A percentile compares a stretch with the other conserved stretches of the same genome.
phyloP scores from a whole-genome alignment of 345 rosid genomes.

The Mangifera indica region DNA sequence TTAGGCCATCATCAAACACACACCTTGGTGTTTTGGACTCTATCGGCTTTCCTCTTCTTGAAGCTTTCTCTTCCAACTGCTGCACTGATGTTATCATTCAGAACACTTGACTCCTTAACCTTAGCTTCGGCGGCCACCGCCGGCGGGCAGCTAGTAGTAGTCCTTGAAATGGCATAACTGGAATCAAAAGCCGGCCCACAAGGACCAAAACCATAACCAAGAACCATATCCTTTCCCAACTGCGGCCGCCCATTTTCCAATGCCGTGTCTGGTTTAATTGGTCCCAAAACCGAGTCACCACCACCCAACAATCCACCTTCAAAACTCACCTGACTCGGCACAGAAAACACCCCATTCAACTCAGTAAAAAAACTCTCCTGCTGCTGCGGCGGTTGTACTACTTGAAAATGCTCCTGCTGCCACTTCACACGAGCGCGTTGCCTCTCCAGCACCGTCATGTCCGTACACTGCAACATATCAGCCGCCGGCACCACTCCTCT shows the following conservation, averaged over 20 bases:
- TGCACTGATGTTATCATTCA: conserved; percentile 30
- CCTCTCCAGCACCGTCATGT: conserved; percentile 65
- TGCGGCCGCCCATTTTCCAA: conserved; percentile 40
- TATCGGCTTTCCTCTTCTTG: conserved; percentile 66
- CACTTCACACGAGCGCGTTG: conserved; percentile 48
- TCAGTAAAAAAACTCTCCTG: conserved; percentile 33
- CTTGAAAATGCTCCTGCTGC: conserved; percentile 36
- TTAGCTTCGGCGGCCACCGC: conserved; percentile 30
- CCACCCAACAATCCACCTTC: conserved; percentile 32
- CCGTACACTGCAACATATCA: conserved; percentile 46
- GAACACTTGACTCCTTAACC: conserved; percentile 19
- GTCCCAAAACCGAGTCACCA: conserved; percentile 25
- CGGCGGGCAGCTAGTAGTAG: conserved; percentile 48
- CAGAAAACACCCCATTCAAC: conserved; percentile 31
- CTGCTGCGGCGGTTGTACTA: conserved; percentile 22
- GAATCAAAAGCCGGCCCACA: conserved; percentile 38
- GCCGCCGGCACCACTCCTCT: conserved; percentile 26
- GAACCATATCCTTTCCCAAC: conserved; percentile 23
- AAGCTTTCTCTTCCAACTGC: conserved; percentile 41
- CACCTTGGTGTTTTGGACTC: conserved; percentile 38
- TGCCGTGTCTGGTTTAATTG: conserved; percentile 49
- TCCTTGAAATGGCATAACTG: conserved; percentile 37
- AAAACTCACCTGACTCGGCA: conserved; percentile 22
- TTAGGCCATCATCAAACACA: neutral
- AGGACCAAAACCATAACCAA: conserved; percentile 22